Conservation (phyloP, 2,329 filamentous ascomycete genomes). For the Colletotrichum orbiculare region DNA sequence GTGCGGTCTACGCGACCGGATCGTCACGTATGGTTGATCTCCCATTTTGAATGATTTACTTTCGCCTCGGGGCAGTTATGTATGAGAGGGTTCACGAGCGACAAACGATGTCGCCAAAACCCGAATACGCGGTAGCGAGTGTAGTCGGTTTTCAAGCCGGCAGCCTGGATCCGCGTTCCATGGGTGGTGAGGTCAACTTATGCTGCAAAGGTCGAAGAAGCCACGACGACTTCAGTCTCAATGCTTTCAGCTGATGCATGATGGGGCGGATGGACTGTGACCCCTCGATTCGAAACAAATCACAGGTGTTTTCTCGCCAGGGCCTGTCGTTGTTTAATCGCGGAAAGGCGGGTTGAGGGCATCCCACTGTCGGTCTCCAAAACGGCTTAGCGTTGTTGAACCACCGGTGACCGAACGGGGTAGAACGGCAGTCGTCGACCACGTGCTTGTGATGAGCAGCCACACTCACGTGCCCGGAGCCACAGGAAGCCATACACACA, state of each 20-base stretch:
- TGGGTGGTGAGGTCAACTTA: not conserved
- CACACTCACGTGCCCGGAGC: too few species aligned
- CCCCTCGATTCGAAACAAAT: constrained; percentile 12
- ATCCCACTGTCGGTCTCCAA: constrained; percentile 36
- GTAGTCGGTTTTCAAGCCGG: constrained; percentile 1
- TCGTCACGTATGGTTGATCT: constrained; percentile 61
- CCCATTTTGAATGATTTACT: constrained; percentile 3
- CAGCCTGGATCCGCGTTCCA: constrained; percentile 4
- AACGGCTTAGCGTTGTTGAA: constrained; percentile 30
- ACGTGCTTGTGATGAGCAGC: not conserved
- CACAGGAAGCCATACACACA: too few species aligned
- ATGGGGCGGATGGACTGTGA: not conserved
- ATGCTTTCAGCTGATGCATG: constrained; percentile 16
- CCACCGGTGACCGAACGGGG: constrained; percentile 33
- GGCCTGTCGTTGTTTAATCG: constrained; percentile 19
- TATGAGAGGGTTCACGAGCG: not conserved
- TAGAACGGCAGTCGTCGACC: constrained; percentile 4
- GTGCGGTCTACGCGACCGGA: constrained; percentile 60
- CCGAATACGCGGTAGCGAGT: not conserved
- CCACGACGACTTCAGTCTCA: constrained; percentile 18
- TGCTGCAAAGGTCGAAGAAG: constrained; percentile 23
- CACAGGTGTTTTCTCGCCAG: constrained; percentile 16
- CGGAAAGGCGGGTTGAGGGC: constrained; percentile 8
- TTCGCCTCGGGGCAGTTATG: not conserved
- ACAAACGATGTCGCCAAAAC: constrained; percentile 4